phyloP scores from a whole-genome alignment of 768 basidiomycete genomes.

The Rhodotorula sphaerocarpa region DNA sequence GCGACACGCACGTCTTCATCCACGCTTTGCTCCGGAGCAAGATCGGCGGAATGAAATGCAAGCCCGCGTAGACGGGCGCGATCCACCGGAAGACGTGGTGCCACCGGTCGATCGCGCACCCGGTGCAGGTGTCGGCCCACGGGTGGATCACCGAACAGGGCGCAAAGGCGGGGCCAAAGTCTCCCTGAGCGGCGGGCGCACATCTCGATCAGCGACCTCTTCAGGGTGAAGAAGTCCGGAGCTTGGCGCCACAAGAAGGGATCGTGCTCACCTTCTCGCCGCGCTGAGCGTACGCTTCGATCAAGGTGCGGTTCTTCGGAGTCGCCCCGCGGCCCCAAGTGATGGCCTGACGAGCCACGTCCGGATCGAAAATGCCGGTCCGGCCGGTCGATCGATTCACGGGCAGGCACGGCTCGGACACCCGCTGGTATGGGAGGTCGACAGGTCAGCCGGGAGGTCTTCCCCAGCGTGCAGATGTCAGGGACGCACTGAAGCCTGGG shows the following conservation, averaged over 20 bases:
- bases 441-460: neutral
- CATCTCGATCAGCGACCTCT: too few relatives aligned
- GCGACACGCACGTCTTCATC: constrained; percentile 46
- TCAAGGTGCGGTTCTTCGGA: constrained; percentile 33
- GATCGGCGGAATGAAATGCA: constrained; percentile 79
- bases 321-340: constrained; percentile 36
- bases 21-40: constrained; percentile 69
- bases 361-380: constrained; percentile 20
- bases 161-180: constrained; percentile 38
- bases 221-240: too few relatives aligned
- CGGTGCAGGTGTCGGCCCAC: constrained; percentile 54
- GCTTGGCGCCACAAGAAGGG: too few relatives aligned
- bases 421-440: constrained; percentile 1
- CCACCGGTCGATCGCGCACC: constrained; percentile 62
- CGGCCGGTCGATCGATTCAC: constrained; percentile 15
- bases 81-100: constrained; percentile 62
- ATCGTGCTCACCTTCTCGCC: constrained; percentile 10
- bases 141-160: constrained; percentile 66
- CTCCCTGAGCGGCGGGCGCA: constrained; percentile 40
- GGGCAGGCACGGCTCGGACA: constrained; percentile 26
- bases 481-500: neutral
- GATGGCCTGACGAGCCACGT: constrained; percentile 4
- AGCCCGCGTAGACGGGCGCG: constrained; percentile 61
- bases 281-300: constrained; percentile 33
- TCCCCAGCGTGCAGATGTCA: neutral